Evolutionary conservation across 2,329 filamentous ascomycete species (phyloP).

Genomic region (Scedosporium dehoogii): DNA sequence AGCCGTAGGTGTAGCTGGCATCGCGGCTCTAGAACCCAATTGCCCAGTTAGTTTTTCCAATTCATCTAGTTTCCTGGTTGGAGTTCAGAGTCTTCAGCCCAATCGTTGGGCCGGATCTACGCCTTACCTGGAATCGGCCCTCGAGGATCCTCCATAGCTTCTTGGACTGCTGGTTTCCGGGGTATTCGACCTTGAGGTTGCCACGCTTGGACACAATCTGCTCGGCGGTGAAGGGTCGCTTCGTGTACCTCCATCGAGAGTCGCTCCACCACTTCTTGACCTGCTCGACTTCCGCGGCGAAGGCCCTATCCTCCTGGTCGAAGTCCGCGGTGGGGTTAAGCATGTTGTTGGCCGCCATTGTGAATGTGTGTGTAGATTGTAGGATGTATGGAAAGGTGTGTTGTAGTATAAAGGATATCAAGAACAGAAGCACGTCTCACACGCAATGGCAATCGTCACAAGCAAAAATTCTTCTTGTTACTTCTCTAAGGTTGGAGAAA

Average conservation of each 20-base stretch:
- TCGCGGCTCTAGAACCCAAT: constrained; percentile 55
- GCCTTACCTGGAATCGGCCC: constrained; percentile 65
- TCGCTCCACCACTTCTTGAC: constrained; percentile 94
- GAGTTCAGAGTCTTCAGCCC: background rate
- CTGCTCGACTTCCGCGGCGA: constrained; percentile 72
- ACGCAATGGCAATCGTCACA: background rate
- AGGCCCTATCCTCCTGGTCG: constrained; percentile 53
- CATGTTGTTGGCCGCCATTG: constrained; percentile 56
- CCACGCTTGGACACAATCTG: constrained; percentile 95
- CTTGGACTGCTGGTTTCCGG: constrained; percentile 80
- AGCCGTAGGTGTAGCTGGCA: constrained; percentile 92
- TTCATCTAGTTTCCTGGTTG: background rate
- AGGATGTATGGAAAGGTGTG: background rate
- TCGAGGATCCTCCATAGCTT: constrained; percentile 93
- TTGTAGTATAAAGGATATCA: background rate
- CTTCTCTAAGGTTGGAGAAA: background rate
- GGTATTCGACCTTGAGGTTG: constrained; percentile 81
- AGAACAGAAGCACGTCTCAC: background rate
- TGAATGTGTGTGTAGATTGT: background rate
- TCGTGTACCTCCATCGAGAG: constrained; percentile 85
- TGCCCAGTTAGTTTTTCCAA: background rate
- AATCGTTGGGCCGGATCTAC: background rate
- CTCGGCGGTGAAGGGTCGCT: constrained; percentile 87
- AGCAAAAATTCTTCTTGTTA: background rate
- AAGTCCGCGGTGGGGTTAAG: constrained; percentile 45